phyloP scores from a whole-genome alignment of 1,139 yeast species.

The Candida anutae region DNA sequence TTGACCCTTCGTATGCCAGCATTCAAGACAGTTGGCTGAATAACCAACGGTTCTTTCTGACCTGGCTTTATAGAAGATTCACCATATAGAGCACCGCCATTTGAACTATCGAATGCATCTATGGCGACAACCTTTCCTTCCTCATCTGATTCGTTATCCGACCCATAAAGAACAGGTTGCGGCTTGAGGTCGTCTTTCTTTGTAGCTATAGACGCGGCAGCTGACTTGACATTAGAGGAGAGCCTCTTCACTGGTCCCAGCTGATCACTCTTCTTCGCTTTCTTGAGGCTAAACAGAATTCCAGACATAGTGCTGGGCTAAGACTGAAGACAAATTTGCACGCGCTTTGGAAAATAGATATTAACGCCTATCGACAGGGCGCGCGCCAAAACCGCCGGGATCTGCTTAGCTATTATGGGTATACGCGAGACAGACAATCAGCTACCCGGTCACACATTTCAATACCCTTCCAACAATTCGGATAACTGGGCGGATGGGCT shows the following conservation, averaged over 20 bases:
- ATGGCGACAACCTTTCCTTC: constrained; percentile 7
- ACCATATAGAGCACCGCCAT: constrained; percentile 16
- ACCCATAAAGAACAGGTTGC: background rate
- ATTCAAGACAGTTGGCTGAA: constrained; percentile 11
- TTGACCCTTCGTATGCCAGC: constrained; percentile 1
- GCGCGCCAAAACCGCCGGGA: no score
- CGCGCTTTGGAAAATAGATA: no score
- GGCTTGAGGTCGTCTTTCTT: constrained; percentile 1
- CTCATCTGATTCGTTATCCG: constrained; percentile 11
- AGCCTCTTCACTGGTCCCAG: background rate
- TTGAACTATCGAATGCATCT: constrained; percentile 5
- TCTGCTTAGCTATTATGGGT: no score
- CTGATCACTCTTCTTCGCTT: constrained; percentile 3
- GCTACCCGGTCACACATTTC: no score
- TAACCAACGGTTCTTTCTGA: constrained; percentile 9
- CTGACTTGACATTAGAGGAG: no score
- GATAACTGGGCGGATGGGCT: no score
- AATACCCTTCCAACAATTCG: no score
- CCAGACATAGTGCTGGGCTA: no score
- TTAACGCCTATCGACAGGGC: no score
- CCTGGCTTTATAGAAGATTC: constrained; percentile 10
- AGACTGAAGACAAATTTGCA: no score
- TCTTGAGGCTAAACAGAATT: constrained; percentile 20
- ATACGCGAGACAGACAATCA: no score
- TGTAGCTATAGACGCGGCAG: no score